Evolutionary conservation across 257 asterid genomes (phyloP).

Genomic region (Solanum sejunctum): DNA sequence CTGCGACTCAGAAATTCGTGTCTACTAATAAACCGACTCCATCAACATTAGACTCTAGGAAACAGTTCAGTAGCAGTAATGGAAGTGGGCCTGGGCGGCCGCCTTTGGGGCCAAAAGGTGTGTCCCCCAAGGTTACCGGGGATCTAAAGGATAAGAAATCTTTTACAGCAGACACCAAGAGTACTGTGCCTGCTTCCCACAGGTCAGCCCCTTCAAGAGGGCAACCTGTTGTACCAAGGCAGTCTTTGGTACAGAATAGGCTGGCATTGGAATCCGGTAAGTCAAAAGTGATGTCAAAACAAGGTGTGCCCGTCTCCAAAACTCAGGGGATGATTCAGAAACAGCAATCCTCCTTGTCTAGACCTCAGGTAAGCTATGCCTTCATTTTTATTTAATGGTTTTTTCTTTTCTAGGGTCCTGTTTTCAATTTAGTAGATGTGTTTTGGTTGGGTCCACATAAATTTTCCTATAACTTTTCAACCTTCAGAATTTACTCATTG

Average conservation of each 20-base stretch:
- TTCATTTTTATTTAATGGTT: not conserved
- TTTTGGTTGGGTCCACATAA: not conserved
- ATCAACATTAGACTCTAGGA: constrained; percentile 23
- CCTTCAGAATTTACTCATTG: not conserved
- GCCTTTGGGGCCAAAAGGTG: constrained; percentile 34
- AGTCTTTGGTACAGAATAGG: constrained; percentile 22
- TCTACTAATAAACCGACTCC: constrained; percentile 16
- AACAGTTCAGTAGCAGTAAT: constrained; percentile 33
- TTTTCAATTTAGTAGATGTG: not conserved
- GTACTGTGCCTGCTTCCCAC: constrained; percentile 8
- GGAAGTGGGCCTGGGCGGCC: constrained; percentile 86
- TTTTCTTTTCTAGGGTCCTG: not conserved
- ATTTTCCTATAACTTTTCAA: not conserved
- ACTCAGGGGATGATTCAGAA: constrained; percentile 31
- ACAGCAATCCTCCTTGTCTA: constrained; percentile 23
- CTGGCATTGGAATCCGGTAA: constrained; percentile 27
- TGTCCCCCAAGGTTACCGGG: constrained; percentile 28
- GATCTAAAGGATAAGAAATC: constrained; percentile 28
- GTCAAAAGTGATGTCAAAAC: constrained; percentile 20
- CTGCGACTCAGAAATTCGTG: constrained; percentile 19
- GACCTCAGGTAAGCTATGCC: constrained; percentile 16
- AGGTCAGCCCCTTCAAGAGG: constrained; percentile 23
- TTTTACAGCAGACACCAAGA: constrained; percentile 22
- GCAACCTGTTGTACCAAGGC: constrained; percentile 32
- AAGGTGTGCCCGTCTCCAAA: constrained; percentile 27